Base-by-base conservation (phyloP, 2,329 filamentous ascomycete species). In the Purpureocillium lavendulum region DNA sequence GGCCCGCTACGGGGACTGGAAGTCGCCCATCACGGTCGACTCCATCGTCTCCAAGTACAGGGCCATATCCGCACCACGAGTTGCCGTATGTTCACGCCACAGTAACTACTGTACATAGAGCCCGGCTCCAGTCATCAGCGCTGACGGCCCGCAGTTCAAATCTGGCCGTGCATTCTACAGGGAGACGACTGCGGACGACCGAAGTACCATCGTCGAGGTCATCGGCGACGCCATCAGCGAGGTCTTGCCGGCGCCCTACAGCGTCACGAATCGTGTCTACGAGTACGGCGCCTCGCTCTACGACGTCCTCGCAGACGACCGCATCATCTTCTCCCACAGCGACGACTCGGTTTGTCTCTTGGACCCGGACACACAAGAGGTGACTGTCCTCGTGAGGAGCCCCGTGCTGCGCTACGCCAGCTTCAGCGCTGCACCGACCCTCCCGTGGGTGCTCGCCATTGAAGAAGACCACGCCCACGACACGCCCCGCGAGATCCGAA, bases 241-340 rank as follows among this genome's bases (percentile, higher is more conserved):
- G 21, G 50, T 72, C 2, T 55, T 76, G 10, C 67, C 70, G 1
- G 48, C 48, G 3, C 51, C 62, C 0, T 67, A 66, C 46, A 69
- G 60, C 42, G 69, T 63, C 4, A 53, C 58, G 33, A 70, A 66
- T 18, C 59, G 52, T 1, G 65, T 75, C 13, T 72, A 77, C 43
- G 71, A 73, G 44, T 75, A 76, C 38, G 73, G 73, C 2, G 72
- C 71, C 10, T 62, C 62, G 3, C 55, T 69, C 0, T 66, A 67
- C 36, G 60, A 59, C 3, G 50, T 69, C 6, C 45, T 65, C 2
- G 49, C 49, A 0, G 58, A 66, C 38, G 62, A 61, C 3, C 51
- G 57, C 11, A 55, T 76, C 36, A 55, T 75, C 30, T 73, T 75
- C 45, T 64, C 64, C 10, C 65, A 73, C 40, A 52, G 54, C 12